Evolutionary conservation across 805 yeast genomes (phyloP), one percentile per base, ranked within the genome.

Genomic region (Pichia sporocuriosa): DNA sequence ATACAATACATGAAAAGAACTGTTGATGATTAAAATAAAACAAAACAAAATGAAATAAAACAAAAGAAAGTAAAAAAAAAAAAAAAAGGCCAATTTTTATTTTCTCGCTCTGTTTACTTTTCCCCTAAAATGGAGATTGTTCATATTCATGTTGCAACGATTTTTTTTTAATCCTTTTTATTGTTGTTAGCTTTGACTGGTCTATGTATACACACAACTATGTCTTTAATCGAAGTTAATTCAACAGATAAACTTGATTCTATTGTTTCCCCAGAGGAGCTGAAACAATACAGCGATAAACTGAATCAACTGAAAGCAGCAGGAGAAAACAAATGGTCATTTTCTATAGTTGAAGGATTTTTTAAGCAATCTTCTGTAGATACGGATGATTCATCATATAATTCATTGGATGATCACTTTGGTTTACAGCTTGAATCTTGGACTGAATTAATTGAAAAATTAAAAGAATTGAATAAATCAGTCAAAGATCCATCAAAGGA

Each of bases 331-430:
- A 47, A 56, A 34, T 75, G 77, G 77, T 51, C 47, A 9, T 74
- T 73, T 49, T 73, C 70, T 48, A 65, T 65, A 9, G 75, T 73
- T 4, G 59, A 56, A 0, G 79, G 79, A 0, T 70, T 73, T 41
- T 75, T 75, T 61, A 63, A 64, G 44, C 80, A 75, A 52, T 52
- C 70, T 4, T 70, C 66, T 40, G 45, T 53, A 0, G 47, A 44
- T 1, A 70, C 75, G 0, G 72, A 75, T 43, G 81, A 75, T 46
- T 42, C 61, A 35, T 48, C 46, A n/a, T 75, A 74, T 59, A 66
- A 67, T 47, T 65, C 72, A 39, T 59, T 68, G 2, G 51, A 49
- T 12, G 63, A 64, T 37, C 61, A 72, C 39, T 67, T 75, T 50
- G 80, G 81, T 3, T 56, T 72, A 22, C 54, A 51, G 32, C 54